A percentile compares a stretch with the other conserved stretches of the same genome.
These are phyloP conservation scores for Talaromyces adpressus DNA, from an alignment of 495 filamentous ascomycete genomes.

Conservation along the genomic window DNA sequence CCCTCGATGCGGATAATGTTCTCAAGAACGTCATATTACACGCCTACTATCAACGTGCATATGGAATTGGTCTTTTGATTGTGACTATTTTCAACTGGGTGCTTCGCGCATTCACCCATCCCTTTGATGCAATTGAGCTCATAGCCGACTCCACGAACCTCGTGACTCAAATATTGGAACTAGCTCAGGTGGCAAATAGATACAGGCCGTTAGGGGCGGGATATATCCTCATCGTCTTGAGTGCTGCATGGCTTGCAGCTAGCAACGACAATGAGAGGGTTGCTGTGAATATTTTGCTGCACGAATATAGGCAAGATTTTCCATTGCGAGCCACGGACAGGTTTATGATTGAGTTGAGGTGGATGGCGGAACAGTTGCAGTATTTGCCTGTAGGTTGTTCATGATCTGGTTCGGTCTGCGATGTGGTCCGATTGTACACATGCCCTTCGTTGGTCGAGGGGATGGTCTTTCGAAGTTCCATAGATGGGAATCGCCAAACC, in stretches of 20 bases:
- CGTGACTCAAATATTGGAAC: conserved; percentile 20
- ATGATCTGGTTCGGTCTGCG: not conserved
- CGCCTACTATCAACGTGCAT: conserved; percentile 27
- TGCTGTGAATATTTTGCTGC: conserved; percentile 11
- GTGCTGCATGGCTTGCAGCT: conserved; percentile 22
- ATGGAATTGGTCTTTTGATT: conserved; percentile 26
- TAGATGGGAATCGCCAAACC: too few relatives aligned
- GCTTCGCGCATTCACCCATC: conserved; percentile 16
- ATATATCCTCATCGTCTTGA: conserved; percentile 23
- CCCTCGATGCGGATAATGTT: not conserved
- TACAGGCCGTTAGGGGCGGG: conserved; percentile 29
- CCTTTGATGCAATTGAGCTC: not conserved
- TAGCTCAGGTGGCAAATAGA: conserved; percentile 17
- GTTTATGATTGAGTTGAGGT: not conserved
- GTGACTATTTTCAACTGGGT: conserved; percentile 28
- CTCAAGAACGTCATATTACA: conserved; percentile 11
- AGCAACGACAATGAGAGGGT: conserved; percentile 12
- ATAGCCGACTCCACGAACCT: conserved; percentile 18
- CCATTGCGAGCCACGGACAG: not conserved
- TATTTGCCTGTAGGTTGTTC: not conserved
- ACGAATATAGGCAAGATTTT: conserved; percentile 27
- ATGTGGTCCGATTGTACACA: not conserved
- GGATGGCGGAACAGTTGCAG: not conserved
- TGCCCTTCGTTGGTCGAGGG: not conserved
- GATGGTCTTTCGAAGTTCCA: not conserved